These are phyloP conservation scores for Aspergillus carbonarius DNA, from an alignment of 2,329 filamentous ascomycete genomes.

Conservation along the genomic window DNA sequence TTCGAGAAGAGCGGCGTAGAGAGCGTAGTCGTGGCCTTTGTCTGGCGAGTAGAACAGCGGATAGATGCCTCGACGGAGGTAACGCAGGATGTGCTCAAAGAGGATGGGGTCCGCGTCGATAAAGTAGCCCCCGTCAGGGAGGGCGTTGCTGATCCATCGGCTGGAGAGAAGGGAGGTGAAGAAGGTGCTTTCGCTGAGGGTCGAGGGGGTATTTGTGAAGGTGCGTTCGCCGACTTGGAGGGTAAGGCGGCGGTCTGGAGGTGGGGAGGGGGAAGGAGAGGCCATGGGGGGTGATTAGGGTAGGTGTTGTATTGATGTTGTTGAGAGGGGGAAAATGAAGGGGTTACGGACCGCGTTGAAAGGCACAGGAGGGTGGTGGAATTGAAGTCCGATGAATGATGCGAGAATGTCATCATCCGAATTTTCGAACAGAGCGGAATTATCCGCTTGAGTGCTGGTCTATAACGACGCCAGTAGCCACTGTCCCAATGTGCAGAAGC, in stretches of 20 bases:
- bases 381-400: too few species aligned
- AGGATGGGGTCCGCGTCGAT: constrained; percentile 10
- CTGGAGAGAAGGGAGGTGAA: constrained; percentile 6
- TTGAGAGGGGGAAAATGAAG: too few species aligned
- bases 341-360: too few species aligned
- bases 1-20: constrained; percentile 1
- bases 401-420: too few species aligned
- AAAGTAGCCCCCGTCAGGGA: constrained; percentile 6
- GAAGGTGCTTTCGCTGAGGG: constrained; percentile 1
- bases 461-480: too few species aligned
- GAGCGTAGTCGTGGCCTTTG: constrained; percentile 3
- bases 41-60: neutral
- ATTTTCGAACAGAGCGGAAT: too few species aligned
- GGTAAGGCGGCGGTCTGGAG: neutral
- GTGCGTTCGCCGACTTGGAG: neutral
- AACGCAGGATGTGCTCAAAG: constrained; percentile 11
- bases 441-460: too few species aligned
- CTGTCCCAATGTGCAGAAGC: too few species aligned
- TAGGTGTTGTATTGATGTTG: too few species aligned
- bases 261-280: too few species aligned
- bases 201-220: neutral
- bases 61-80: constrained; percentile 1
- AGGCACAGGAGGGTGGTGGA: too few species aligned
- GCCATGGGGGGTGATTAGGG: too few species aligned
- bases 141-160: neutral